Percentiles rank a stretch among this genome's conserved stretches.
Conservation (phyloP, 148 eudicot species). For the Silene uniflora region DNA sequence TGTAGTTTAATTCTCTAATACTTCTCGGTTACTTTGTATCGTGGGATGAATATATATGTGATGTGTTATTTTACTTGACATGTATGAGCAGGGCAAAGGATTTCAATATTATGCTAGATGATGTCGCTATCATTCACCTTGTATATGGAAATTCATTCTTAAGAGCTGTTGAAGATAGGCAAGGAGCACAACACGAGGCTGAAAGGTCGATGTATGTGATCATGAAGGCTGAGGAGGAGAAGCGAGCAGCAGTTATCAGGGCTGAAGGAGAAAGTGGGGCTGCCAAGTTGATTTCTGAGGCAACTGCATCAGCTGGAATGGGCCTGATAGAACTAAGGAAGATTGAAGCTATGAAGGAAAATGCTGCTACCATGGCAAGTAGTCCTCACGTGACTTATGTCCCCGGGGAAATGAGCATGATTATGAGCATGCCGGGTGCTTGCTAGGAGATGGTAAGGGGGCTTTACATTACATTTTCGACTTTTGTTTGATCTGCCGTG, state of each 20-base stretch:
- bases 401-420: conserved; percentile 57
- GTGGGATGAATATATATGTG: not conserved
- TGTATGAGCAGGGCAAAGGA: too few species aligned
- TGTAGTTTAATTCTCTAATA: too few species aligned
- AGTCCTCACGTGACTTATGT: conserved; percentile 59
- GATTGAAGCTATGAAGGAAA: too few species aligned
- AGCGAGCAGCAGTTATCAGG: conserved; percentile 84
- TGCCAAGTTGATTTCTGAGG: too few species aligned
- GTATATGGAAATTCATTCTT: conserved; percentile 91
- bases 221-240: conserved; percentile 90
- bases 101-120: too few species aligned
- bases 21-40: not conserved
- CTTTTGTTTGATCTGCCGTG: conserved; percentile 1
- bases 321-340: too few species aligned
- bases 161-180: conserved; percentile 94
- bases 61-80: too few species aligned
- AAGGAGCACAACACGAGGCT: conserved; percentile 99
- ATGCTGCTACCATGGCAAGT: conserved; percentile 59
- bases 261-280: too few species aligned
- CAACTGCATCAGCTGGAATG: too few species aligned
- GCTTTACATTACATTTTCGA: conserved; percentile 7
- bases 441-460: conserved; percentile 42
- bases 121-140: conserved; percentile 76
- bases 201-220: conserved; percentile 92
- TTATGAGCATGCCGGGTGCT: conserved; percentile 47